phyloP scores from a whole-genome alignment of 2,329 filamentous ascomycete species.

The Xylaria sp. region DNA sequence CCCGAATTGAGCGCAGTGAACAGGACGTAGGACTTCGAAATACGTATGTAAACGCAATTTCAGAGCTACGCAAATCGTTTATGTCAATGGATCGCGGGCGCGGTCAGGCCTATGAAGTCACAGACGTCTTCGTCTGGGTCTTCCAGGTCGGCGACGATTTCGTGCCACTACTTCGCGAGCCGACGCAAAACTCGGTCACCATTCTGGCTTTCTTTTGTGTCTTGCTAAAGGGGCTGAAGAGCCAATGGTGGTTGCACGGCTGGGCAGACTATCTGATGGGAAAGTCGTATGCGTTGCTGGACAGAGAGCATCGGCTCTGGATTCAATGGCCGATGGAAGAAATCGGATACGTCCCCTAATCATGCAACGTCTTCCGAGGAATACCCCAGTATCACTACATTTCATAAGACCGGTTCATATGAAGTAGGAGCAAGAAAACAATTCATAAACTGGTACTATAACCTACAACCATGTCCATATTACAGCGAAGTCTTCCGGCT shows the following conservation, averaged over 20 bases:
- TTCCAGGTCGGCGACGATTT: conserved; percentile 38
- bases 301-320: conserved; percentile 28
- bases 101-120: conserved; percentile 12
- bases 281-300: conserved; percentile 22
- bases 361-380: no score
- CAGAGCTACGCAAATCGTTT: conserved; percentile 22
- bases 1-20: neutral
- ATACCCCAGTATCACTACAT: no score
- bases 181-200: conserved; percentile 40
- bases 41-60: conserved; percentile 10
- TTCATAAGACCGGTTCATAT: no score
- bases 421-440: no score
- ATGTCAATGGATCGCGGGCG: neutral
- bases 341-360: conserved; percentile 33
- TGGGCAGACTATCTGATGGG: conserved; percentile 28
- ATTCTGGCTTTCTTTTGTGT: conserved; percentile 38
- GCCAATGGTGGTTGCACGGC: conserved; percentile 30
- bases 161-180: conserved; percentile 33
- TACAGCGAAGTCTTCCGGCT: no score
- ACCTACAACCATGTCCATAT: no score
- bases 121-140: conserved; percentile 43
- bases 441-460: no score
- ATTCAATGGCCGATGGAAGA: conserved; percentile 31
- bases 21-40: neutral
- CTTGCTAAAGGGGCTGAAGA: conserved; percentile 17